Evolutionary conservation across 1,284 basidiomycete genomes (phyloP).

Genomic region (Trichosporon coremiiforme): DNA sequence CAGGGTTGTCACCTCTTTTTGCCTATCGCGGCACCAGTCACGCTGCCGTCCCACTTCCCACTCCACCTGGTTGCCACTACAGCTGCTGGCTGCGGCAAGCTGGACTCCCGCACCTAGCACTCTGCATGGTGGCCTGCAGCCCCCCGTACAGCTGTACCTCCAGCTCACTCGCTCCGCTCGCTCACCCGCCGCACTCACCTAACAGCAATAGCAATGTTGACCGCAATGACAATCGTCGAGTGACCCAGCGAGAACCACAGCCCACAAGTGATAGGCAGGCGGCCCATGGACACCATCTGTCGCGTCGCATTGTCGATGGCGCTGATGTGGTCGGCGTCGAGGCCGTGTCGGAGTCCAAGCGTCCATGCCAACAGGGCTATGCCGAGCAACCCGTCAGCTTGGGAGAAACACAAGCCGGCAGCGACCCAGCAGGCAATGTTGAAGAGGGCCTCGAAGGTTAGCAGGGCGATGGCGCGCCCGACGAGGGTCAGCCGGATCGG

Average conservation of each 20-base stretch:
- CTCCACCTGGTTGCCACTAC: not conserved
- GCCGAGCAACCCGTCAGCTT: slow-evolving; percentile 63
- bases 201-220: slow-evolving; percentile 80
- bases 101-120: no score
- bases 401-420: slow-evolving; percentile 68
- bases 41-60: not conserved
- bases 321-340: slow-evolving; percentile 89
- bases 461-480: slow-evolving; percentile 68
- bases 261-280: slow-evolving; percentile 78
- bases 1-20: not conserved
- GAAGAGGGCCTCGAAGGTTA: slow-evolving; percentile 63
- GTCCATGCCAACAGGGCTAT: slow-evolving; percentile 76
- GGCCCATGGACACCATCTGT: slow-evolving; percentile 70
- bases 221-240: slow-evolving; percentile 79
- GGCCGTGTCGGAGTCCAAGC: slow-evolving; percentile 54
- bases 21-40: not conserved
- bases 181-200: slow-evolving; percentile 34
- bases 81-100: not conserved
- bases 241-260: slow-evolving; percentile 86
- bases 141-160: no score
- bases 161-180: not conserved
- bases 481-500: slow-evolving; percentile 64
- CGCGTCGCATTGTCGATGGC: slow-evolving; percentile 89
- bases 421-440: slow-evolving; percentile 73
- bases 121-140: no score